These are phyloP conservation scores for Beta lomatogona DNA, from an alignment of 179 eudicot species.

Conservation along the genomic window DNA sequence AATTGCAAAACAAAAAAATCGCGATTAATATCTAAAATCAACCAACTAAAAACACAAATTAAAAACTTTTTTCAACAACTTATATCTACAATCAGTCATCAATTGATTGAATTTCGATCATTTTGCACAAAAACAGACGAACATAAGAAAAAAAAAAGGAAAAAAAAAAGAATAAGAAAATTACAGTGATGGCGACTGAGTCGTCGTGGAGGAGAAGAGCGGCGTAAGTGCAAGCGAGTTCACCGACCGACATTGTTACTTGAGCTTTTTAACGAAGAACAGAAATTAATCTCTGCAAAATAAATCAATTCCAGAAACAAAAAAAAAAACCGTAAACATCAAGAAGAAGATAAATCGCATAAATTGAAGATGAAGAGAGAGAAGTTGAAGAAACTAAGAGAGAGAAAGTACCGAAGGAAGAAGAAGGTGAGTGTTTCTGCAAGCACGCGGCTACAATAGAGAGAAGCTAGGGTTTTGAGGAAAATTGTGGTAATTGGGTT, in stretches of 20 bases:
- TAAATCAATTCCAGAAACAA: background rate
- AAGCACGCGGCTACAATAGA: constrained; percentile 17
- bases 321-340: background rate
- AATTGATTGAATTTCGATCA: background rate
- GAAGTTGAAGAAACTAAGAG: background rate
- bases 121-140: background rate
- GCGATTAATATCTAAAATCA: background rate
- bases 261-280: background rate
- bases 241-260: constrained; percentile 49
- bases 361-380: background rate
- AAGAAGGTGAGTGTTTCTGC: background rate
- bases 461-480: constrained; percentile 23
- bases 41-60: background rate
- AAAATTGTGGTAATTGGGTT: background rate
- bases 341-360: background rate
- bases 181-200: constrained; percentile 67
- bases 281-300: background rate
- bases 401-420: constrained; percentile 6
- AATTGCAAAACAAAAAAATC: background rate
- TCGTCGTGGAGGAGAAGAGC: constrained; percentile 69
- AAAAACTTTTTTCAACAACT: background rate
- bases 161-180: background rate
- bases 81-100: background rate
- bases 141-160: background rate
- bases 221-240: constrained; percentile 69